Evolutionary conservation across 139 green algal species (phyloP), one percentile per base, ranked within the genome.

Genomic region (Chlamydomonas schloesseri): DNA sequence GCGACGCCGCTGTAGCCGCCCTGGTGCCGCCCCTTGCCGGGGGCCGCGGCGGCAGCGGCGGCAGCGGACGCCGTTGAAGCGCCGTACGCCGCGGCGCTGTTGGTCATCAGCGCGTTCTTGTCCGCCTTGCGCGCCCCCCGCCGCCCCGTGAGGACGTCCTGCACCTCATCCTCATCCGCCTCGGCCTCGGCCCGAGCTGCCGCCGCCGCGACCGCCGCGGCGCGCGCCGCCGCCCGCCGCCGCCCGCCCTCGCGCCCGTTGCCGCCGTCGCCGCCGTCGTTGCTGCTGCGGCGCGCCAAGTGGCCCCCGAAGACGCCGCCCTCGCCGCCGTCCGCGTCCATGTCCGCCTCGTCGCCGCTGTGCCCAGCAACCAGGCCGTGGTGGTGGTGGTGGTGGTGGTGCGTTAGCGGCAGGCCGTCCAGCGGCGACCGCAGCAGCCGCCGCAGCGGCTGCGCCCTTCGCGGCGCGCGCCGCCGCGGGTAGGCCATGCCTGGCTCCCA

Each of bases 151-250:
- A 37, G 1, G n/a, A 72, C 57, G 26, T 72, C 70, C 71, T 81
- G 42, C 53, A 34, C 50, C 81, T 79, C 79, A 50, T 76, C 79
- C 47, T 57, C 67, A 67, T 85, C 79, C 31, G 65, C 79, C 47
- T 85, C 79, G 6, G 79, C 78, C 78, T 84, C 78, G 62, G 78
- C 79, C 31, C 79, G 23, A 8, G 73, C 65, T 2, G 84, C 83
- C 2, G 69, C 83, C 15, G 73, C 73, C 36, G 84, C 84, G 15
- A 73, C 67, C 0, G 73, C 67, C 58, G 87, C 87, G 20, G 73
- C 81, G 11, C 84, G 78, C 2, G 75, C 64, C 20, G 73, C 77
- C 3, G 81, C 72, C 1, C 81, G 50, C 14, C 73, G 36, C 55
- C 73, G 62, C 73, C 73, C 46, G 50, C 62, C 60, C 29, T 34